Evolutionary conservation across 169 alveolate genomes (phyloP).

Genomic region (Amoebophrya sp.): DNA sequence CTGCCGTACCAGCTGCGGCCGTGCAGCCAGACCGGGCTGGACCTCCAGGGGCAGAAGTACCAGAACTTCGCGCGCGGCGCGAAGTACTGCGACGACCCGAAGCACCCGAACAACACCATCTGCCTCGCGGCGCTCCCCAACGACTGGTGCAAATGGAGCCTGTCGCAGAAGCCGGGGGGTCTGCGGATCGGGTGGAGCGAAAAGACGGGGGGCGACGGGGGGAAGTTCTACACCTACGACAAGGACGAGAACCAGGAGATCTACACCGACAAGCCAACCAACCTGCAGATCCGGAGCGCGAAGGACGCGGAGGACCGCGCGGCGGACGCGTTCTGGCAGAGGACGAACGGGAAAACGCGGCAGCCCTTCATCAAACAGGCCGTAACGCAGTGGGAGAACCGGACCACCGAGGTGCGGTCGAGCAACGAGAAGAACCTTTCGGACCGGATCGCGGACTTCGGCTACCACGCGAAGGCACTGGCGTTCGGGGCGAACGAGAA

Average conservation of each 20-base stretch:
- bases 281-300: background rate
- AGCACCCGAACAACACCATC: background rate
- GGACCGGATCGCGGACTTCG: no score
- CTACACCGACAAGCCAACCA: background rate
- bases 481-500: no score
- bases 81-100: background rate
- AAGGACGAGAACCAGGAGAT: background rate
- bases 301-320: background rate
- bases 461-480: no score
- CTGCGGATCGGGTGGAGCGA: background rate
- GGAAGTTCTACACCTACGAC: background rate
- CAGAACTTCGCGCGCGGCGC: background rate
- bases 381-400: background rate
- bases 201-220: background rate
- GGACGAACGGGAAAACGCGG: background rate
- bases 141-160: background rate
- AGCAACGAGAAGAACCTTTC: no score
- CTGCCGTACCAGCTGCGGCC: background rate
- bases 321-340: background rate
- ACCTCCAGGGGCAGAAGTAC: background rate
- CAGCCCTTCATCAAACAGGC: background rate
- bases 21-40: background rate
- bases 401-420: no score
- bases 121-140: background rate
- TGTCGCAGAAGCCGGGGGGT: background rate